Evolutionary conservation across 305 asterid species (phyloP), one percentile per base, ranked within the genome.

Genomic region (Fraxinus xanthoxyloides): DNA sequence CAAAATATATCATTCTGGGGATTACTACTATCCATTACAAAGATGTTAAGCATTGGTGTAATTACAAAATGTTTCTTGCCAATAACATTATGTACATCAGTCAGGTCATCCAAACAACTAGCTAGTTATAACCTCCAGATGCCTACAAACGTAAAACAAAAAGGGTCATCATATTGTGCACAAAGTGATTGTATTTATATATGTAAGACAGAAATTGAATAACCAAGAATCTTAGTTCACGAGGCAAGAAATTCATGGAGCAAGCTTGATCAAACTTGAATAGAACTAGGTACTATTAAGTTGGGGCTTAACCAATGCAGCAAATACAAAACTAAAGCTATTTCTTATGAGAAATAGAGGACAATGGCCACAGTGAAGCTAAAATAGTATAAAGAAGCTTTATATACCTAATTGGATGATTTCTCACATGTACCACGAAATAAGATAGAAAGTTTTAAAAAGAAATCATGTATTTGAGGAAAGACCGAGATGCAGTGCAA

Each of bases 91-190:
- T 56, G 43, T 38, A 75, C 85, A 83, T 61, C 76, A 79, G 86
- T 86, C 85, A 70, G 75, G 88, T 86, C 86, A 81, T 82, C 86
- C 46, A 78, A 82, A 81, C 85, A 83, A 77, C 82, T 77, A 82
- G 54, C 61, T 82, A 78, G 80, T 80, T 86, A 86, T 82, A 80
- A 79, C 65, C 61, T 81, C 69, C 56, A 76, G 78, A 51, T 48
- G 81, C 89, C 91, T 89, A 88, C 85, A 61, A 77, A 79, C 54
- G 63, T 67, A 76, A 51, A 83, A 75, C n/a, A 80, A 70, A 36
- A 36, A 34, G 72, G 65, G 15, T 38, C 31, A 15, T 69, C 79
- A 81, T 23, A 24, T 46, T 28, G 38, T 34, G 28, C 21, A 73
- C 3, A 75, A 28, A 51, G 23, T 54, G n/a, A n/a, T n/a, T n/a